These are phyloP conservation scores for Spergularia bocconei DNA, from an alignment of 148 eudicot species.

Conservation along the genomic window DNA sequence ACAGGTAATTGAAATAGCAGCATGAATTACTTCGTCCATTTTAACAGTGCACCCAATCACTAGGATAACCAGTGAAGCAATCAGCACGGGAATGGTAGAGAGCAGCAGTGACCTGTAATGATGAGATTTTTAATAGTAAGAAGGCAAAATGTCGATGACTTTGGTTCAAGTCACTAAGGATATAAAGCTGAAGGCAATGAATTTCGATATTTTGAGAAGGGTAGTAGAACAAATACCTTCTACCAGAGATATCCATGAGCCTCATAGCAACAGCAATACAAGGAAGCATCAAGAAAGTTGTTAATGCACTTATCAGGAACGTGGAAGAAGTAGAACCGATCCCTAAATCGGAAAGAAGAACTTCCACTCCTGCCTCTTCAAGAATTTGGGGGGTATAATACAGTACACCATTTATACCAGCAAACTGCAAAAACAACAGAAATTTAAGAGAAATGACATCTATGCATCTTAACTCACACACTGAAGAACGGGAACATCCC, in stretches of 20 bases:
- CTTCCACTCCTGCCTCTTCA: conserved; percentile 72
- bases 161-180: neutral
- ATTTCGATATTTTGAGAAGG: neutral
- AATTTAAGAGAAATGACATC: neutral
- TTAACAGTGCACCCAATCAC: conserved; percentile 41
- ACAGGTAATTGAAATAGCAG: conserved; percentile 64
- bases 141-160: neutral
- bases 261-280: conserved; percentile 68
- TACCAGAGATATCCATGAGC: conserved; percentile 74
- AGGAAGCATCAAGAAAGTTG: conserved; percentile 78
- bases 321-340: conserved; percentile 61
- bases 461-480: neutral
- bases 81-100: conserved; percentile 63
- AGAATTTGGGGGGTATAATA: conserved; percentile 83
- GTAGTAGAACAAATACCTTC: conserved; percentile 41
- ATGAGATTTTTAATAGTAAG: neutral
- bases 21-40: conserved; percentile 49
- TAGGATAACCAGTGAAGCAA: conserved; percentile 48
- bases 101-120: conserved; percentile 66
- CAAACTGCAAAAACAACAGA: conserved; percentile 43
- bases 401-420: conserved; percentile 74
- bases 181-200: neutral
- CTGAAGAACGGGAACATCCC: neutral
- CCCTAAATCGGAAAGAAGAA: conserved; percentile 55
- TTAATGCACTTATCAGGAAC: conserved; percentile 69